phyloP scores from a whole-genome alignment of 495 filamentous ascomycete species.

The Wilcoxina mikolae region DNA sequence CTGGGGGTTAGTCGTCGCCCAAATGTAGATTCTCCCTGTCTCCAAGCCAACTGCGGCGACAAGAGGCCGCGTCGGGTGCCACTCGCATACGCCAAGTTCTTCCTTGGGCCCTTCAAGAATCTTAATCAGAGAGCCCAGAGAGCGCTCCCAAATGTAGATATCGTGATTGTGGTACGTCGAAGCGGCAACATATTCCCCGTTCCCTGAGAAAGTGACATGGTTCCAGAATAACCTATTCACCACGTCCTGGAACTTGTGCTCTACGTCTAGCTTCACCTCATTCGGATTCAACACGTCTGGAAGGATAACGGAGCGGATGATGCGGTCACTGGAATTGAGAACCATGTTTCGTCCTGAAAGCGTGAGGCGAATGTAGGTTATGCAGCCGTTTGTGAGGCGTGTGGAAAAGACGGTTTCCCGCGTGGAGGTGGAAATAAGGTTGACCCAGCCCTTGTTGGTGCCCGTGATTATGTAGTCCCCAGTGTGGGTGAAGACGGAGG shows the following conservation, averaged over 20 bases:
- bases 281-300: slow-evolving; percentile 46
- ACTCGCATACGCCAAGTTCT: slow-evolving; percentile 87
- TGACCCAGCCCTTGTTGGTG: slow-evolving; percentile 88
- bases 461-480: slow-evolving; percentile 81
- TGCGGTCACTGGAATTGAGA: slow-evolving; percentile 78
- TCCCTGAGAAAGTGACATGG: slow-evolving; percentile 81
- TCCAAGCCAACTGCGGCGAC: slow-evolving; percentile 84
- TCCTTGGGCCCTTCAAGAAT: slow-evolving; percentile 93
- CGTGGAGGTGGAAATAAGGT: slow-evolving; percentile 72
- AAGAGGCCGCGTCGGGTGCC: slow-evolving; percentile 82
- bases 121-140: slow-evolving; percentile 81
- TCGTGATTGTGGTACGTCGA: slow-evolving; percentile 95
- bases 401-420: slow-evolving; percentile 70
- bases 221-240: slow-evolving; percentile 93
- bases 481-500: slow-evolving; percentile 66
- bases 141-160: slow-evolving; percentile 95
- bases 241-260: slow-evolving; percentile 97
- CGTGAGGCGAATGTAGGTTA: slow-evolving; percentile 74
- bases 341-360: slow-evolving; percentile 72
- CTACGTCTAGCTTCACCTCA: slow-evolving; percentile 70
- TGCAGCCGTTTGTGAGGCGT: slow-evolving; percentile 68
- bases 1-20: slow-evolving; percentile 83
- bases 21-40: slow-evolving; percentile 75
- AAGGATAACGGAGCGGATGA: slow-evolving; percentile 75
- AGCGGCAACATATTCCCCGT: slow-evolving; percentile 82